phyloP scores from a whole-genome alignment of 2,329 filamentous ascomycete species.

The Fusarium sp. region DNA sequence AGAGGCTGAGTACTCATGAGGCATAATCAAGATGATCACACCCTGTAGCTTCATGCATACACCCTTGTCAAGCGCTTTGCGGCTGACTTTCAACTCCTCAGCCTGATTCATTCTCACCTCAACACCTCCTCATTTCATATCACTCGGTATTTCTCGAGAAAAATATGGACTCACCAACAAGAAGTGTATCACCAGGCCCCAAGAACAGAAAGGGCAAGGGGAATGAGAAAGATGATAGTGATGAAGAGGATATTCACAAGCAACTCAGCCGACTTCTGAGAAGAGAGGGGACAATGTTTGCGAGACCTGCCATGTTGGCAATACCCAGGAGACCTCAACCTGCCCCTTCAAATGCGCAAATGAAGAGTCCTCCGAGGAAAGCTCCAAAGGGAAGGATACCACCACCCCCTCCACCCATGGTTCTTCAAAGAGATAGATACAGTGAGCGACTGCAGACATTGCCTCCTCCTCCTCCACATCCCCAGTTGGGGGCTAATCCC shows the following conservation, averaged over 20 bases:
- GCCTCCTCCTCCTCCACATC: background rate
- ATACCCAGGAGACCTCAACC: background rate
- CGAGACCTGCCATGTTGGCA: background rate
- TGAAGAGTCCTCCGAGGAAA: background rate
- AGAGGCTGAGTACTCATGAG: background rate
- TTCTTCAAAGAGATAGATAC: background rate
- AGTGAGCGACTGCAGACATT: background rate
- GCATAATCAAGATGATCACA: background rate
- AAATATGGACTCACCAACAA: conserved; percentile 1
- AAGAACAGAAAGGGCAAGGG: background rate
- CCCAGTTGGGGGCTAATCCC: too few relatives aligned
- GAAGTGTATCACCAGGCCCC: background rate
- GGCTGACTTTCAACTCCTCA: background rate
- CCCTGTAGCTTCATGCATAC: background rate
- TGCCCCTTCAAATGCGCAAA: background rate
- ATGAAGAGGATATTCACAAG: background rate
- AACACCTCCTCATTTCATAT: background rate
- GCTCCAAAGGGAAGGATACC: background rate
- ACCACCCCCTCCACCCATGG: accelerated
- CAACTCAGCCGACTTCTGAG: background rate
- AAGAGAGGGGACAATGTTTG: background rate
- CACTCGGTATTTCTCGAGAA: background rate
- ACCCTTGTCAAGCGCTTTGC: background rate
- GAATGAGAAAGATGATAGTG: background rate
- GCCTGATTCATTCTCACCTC: background rate